These are phyloP conservation scores for Candida buenavistaensis DNA, from an alignment of 1,139 yeast genomes.

Conservation along the genomic window DNA sequence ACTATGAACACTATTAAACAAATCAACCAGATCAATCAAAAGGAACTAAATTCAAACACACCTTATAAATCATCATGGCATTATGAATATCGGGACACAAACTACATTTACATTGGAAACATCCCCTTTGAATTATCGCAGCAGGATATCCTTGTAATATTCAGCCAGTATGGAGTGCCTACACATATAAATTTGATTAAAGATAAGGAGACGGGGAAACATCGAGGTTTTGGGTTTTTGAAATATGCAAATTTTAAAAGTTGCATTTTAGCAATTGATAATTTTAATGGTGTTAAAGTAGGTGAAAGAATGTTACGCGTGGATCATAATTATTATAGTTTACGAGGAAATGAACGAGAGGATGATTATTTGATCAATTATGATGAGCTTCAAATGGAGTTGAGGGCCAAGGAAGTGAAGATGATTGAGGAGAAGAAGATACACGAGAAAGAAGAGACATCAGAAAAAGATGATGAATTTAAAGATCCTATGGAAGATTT, in stretches of 20 bases:
- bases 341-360: constrained; percentile 53
- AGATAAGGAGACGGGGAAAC: constrained; percentile 65
- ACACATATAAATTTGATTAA: constrained; percentile 73
- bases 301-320: constrained; percentile 62
- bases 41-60: constrained; percentile 64
- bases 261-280: constrained; percentile 84
- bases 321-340: constrained; percentile 72
- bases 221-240: constrained; percentile 78
- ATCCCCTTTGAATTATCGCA: constrained; percentile 65
- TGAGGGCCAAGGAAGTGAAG: constrained; percentile 11
- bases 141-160: constrained; percentile 72
- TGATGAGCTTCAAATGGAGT: constrained; percentile 19
- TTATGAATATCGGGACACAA: constrained; percentile 71
- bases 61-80: constrained; percentile 82
- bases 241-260: constrained; percentile 83
- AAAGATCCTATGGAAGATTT: constrained; percentile 22
- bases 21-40: constrained; percentile 62
- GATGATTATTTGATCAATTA: constrained; percentile 41
- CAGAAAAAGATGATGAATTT: constrained; percentile 16
- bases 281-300: constrained; percentile 70
- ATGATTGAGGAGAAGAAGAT: constrained; percentile 4
- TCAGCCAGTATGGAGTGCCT: constrained; percentile 90
- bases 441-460: constrained; percentile 6
- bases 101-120: constrained; percentile 65
- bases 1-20: constrained; percentile 44